phyloP scores from a whole-genome alignment of 768 basidiomycete species.

The Psilocybe tampanensis region DNA sequence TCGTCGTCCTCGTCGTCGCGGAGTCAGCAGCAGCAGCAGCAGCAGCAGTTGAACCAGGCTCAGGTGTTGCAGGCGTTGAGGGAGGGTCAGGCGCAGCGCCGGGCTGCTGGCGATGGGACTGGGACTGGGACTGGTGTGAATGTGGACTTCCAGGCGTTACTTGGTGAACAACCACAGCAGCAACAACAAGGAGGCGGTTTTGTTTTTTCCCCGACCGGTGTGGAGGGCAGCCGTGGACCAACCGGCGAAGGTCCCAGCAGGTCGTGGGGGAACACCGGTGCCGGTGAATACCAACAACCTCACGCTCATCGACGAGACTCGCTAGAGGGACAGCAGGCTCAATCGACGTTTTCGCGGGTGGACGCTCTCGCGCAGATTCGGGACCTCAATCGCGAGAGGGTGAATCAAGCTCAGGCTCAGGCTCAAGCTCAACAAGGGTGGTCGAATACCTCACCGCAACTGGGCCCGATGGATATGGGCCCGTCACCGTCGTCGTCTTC shows the following conservation, averaged over 20 bases:
- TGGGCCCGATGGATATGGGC: neutral
- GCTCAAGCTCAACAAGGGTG: constrained; percentile 20
- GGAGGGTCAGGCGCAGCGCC: neutral
- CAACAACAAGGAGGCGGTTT: neutral
- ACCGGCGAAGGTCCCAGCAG: too few relatives aligned
- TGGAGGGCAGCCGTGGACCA: too few relatives aligned
- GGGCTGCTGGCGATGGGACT: constrained; percentile 17
- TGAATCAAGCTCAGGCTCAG: too few relatives aligned
- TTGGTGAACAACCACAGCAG: neutral
- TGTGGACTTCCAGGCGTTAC: neutral
- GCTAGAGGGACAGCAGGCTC: constrained; percentile 8
- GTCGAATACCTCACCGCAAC: constrained; percentile 16
- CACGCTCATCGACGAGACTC: constrained; percentile 5
- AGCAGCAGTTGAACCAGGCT: too few relatives aligned
- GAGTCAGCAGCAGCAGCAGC: constrained; percentile 20
- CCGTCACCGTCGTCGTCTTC: too few relatives aligned
- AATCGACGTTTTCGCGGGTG: constrained; percentile 25
- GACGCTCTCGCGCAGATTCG: constrained; percentile 56
- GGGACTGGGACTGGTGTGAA: neutral
- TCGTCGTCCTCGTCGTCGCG: constrained; percentile 30
- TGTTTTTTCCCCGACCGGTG: too few relatives aligned
- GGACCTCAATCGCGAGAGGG: constrained; percentile 49
- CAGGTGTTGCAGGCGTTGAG: neutral
- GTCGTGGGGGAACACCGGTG: too few relatives aligned
- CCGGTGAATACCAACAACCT: too few relatives aligned